Evolutionary conservation across 2,329 filamentous ascomycete genomes (phyloP), one percentile per base, ranked within the genome.

Genomic region (Chrysosporium queenslandicum): DNA sequence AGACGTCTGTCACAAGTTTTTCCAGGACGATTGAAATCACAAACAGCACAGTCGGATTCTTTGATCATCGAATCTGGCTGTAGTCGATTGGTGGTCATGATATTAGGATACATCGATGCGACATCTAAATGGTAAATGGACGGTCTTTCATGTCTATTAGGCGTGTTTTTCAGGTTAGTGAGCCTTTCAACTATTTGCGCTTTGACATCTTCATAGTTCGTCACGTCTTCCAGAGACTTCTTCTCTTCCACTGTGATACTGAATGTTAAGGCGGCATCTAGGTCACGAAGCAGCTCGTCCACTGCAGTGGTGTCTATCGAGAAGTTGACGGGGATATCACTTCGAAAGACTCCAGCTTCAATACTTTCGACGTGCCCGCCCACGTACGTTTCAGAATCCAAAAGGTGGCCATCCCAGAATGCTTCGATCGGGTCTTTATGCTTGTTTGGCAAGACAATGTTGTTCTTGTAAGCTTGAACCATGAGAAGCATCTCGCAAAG

Each of bases 401-500:
- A 78, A 23, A 98, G 71, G 71, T 98, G 94, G 0, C 92, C 92
- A 55, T 98, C 90, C 82, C 90, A 98, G 66, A 98, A 98, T 0
- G 90, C 77, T 68, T 98, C 92, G 58, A 87, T 86, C 0, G 89
- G 86, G 21, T 90, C 82, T 57, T 90, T 81, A 65, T 98, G 91
- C 69, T 98, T 98, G 71, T 98, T 98, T 0, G 92, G 92, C 29
- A 98, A 73, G 3, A 97, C 82, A 59, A 98, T 98, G 53, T 85
- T 82, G 63, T 91, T 85, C 62, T 94, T 77, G 63, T 95, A 98
- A 14, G 92, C 92, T 71, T 98, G 87, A 42, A 98, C 92, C 92
- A 98, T 98, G 63, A 98, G 78, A 66, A 98, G 74, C 92, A 98
- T 98, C 72, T 98, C 92, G 68, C 92, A 98, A n/a, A 98, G 79